A percentile compares a stretch with the other conserved stretches of the same genome.
These are phyloP conservation scores for Fulvia fulva DNA, from an alignment of 2,329 filamentous ascomycete genomes.

Conservation along the genomic window DNA sequence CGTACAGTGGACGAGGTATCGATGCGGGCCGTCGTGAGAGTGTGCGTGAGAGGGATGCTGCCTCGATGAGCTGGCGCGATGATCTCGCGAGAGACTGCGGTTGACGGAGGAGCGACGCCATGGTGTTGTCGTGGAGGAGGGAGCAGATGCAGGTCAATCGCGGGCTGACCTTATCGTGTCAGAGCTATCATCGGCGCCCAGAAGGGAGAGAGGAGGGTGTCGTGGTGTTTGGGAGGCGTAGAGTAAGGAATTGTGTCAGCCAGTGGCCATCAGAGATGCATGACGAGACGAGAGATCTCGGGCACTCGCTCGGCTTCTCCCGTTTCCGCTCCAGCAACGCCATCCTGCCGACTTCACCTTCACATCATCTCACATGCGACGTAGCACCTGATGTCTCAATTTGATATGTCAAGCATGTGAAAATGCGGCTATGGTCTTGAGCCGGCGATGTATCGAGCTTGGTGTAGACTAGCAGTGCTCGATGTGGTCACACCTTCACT, in stretches of 20 bases:
- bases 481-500: no score
- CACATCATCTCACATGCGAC: not conserved
- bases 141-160: not conserved
- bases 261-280: not conserved
- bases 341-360: not conserved
- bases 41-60: constrained; percentile 32
- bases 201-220: not conserved
- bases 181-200: not conserved
- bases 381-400: no score
- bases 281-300: not conserved
- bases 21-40: constrained; percentile 36
- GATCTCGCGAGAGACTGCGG: constrained; percentile 33
- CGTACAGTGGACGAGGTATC: constrained; percentile 41
- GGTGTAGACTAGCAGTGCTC: no score
- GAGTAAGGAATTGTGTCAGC: not conserved
- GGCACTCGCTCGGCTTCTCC: not conserved
- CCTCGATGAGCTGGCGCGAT: constrained; percentile 33
- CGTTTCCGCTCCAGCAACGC: not conserved
- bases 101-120: constrained; percentile 35
- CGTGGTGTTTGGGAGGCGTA: not conserved
- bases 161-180: not conserved
- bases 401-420: no score
- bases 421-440: no score
- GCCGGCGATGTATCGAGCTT: no score
- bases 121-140: constrained; percentile 12